Evolutionary conservation across 2,329 filamentous ascomycete genomes (phyloP).

Genomic region (Lecanoromycetidae sp.): DNA sequence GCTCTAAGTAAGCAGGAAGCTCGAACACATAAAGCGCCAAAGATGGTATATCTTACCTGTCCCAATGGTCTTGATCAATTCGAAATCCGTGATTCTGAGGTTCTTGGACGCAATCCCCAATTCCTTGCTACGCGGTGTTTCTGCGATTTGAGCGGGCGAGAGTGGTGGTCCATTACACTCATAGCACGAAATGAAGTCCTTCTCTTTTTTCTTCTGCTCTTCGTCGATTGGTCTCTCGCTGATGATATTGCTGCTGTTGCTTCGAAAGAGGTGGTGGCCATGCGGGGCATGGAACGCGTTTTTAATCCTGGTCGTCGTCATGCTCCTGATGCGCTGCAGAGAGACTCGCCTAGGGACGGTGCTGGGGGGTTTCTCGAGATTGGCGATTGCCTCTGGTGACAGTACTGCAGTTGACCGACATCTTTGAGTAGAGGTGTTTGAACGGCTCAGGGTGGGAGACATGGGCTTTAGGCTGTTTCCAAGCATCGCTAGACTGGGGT

Average conservation of each 20-base stretch:
- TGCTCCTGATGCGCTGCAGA: constrained; percentile 13
- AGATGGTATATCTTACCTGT: constrained; percentile 29
- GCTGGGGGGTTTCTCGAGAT: constrained; percentile 14
- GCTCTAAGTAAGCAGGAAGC: too few species aligned
- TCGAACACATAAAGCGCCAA: background rate
- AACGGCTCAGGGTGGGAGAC: background rate
- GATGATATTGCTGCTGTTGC: constrained; percentile 10
- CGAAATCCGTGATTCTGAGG: constrained; percentile 34
- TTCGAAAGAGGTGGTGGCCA: constrained; percentile 15
- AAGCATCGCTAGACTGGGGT: constrained; percentile 9
- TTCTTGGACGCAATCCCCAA: constrained; percentile 17
- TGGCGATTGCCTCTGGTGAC: constrained; percentile 12
- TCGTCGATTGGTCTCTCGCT: constrained; percentile 13
- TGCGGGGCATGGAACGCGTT: constrained; percentile 13
- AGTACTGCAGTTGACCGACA: constrained; percentile 10
- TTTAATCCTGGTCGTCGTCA: constrained; percentile 15
- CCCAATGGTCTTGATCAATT: constrained; percentile 37
- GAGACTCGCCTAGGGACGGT: constrained; percentile 11
- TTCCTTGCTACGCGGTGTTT: constrained; percentile 14
- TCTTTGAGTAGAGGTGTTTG: constrained; percentile 4
- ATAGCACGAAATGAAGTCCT: constrained; percentile 17
- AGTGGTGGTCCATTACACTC: constrained; percentile 14
- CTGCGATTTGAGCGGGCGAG: constrained; percentile 11
- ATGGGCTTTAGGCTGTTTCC: background rate
- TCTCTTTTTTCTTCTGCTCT: constrained; percentile 18